Conservation (phyloP, 1,284 basidiomycete species). For the Leccinum pseudoinsigne region DNA sequence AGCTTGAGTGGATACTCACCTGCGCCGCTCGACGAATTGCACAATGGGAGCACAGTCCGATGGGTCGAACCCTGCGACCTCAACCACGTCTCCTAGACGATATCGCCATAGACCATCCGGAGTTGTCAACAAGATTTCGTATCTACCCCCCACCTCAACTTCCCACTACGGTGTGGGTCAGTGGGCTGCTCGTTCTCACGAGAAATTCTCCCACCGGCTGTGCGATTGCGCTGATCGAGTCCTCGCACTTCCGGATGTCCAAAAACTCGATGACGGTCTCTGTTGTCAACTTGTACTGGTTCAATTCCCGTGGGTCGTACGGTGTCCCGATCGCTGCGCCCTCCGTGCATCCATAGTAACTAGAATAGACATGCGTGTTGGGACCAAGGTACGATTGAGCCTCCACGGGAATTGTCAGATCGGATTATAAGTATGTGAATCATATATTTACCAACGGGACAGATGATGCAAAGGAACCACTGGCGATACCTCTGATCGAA, state of each 20-base stretch:
- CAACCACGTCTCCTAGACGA: not conserved
- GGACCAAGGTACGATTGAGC: constrained; percentile 4
- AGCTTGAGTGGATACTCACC: not conserved
- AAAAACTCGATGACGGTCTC: not conserved
- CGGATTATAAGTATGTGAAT: not conserved
- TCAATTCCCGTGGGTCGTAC: not conserved
- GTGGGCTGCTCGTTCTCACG: not conserved
- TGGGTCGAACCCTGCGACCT: constrained; percentile 1
- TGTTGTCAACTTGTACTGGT: not conserved
- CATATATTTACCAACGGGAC: not conserved
- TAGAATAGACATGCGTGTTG: not conserved
- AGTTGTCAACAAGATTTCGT: not conserved
- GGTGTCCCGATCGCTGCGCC: not conserved
- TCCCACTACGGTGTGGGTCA: not conserved
- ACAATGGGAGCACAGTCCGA: not conserved
- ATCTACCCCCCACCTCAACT: not conserved
- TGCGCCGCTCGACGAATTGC: constrained; percentile 4
- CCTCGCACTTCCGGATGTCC: not conserved
- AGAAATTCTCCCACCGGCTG: not conserved
- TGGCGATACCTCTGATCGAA: not conserved
- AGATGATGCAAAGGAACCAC: constrained; percentile 1
- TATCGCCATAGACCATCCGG: constrained; percentile 1
- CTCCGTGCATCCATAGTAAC: not conserved
- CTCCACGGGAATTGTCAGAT: not conserved
- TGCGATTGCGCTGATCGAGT: not conserved